These are phyloP conservation scores for Lithohypha guttulata DNA, from an alignment of 2,329 filamentous ascomycete genomes.

Conservation along the genomic window DNA sequence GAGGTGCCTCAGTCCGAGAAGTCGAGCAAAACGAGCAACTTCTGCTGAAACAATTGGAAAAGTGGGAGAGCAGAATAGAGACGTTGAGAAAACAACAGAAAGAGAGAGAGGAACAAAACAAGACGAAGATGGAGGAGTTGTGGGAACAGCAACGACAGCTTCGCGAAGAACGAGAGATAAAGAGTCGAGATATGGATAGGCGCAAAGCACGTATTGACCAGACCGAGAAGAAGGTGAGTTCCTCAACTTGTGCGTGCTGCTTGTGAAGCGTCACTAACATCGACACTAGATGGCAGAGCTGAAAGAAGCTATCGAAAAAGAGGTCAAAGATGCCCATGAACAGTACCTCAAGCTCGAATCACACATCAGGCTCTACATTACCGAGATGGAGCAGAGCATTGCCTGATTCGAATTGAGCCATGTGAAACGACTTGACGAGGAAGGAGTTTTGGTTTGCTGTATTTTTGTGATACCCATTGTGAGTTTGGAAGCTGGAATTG, in stretches of 20 bases:
- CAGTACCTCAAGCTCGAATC: slow-evolving; percentile 97
- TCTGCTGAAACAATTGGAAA: slow-evolving; percentile 69
- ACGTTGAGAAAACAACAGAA: slow-evolving; percentile 69
- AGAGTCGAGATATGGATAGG: slow-evolving; percentile 84
- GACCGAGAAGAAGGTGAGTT: slow-evolving; percentile 87
- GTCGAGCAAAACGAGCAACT: slow-evolving; percentile 81
- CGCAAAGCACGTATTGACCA: slow-evolving; percentile 90
- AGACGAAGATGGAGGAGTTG: slow-evolving; percentile 83
- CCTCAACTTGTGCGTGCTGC: neutral
- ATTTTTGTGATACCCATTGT: slow-evolving; percentile 3
- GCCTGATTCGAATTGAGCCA: too few species aligned
- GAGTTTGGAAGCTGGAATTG: neutral
- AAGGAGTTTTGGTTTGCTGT: neutral
- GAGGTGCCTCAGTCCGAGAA: slow-evolving; percentile 80
- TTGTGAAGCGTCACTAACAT: slow-evolving; percentile 25
- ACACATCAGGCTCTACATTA: slow-evolving; percentile 95
- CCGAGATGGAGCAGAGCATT: slow-evolving; percentile 92
- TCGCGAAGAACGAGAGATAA: slow-evolving; percentile 73
- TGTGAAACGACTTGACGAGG: slow-evolving; percentile 1
- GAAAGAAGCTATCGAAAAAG: slow-evolving; percentile 93
- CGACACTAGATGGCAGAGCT: slow-evolving; percentile 75
- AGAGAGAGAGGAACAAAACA: slow-evolving; percentile 69
- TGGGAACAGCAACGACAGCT: slow-evolving; percentile 67
- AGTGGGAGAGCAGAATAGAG: slow-evolving; percentile 79
- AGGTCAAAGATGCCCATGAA: slow-evolving; percentile 79